phyloP scores from a whole-genome alignment of 148 eudicot genomes.

The Vaccinium corymbosum region DNA sequence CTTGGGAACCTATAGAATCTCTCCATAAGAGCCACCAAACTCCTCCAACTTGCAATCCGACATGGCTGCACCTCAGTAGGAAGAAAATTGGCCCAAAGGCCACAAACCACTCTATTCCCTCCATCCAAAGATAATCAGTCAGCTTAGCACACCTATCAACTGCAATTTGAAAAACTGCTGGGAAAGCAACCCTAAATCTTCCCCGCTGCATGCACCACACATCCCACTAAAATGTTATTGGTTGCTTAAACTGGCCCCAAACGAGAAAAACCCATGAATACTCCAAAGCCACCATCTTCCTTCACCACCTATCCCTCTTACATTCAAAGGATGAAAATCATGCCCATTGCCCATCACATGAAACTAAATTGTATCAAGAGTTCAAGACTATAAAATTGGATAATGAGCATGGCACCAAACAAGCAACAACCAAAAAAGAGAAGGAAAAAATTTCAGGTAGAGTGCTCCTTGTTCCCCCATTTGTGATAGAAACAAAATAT shows the following conservation, averaged over 20 bases:
- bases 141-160: background rate
- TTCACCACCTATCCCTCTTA: background rate
- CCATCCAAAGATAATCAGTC: background rate
- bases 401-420: background rate
- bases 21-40: background rate
- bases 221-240: background rate
- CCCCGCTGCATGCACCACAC: background rate
- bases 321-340: background rate
- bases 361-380: background rate
- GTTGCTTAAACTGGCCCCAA: background rate
- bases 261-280: background rate
- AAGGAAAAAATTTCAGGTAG: background rate
- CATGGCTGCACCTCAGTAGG: background rate
- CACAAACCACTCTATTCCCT: background rate
- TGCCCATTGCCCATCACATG: background rate
- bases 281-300: background rate
- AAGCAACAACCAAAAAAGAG: background rate
- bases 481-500: background rate
- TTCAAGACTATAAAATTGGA: background rate
- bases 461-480: background rate
- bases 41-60: background rate
- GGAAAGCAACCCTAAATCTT: background rate
- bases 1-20: background rate
- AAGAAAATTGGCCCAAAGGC: background rate
- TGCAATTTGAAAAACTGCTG: background rate